Conservation (phyloP, 163 green algal species). For the Smithsoniella earleae region DNA sequence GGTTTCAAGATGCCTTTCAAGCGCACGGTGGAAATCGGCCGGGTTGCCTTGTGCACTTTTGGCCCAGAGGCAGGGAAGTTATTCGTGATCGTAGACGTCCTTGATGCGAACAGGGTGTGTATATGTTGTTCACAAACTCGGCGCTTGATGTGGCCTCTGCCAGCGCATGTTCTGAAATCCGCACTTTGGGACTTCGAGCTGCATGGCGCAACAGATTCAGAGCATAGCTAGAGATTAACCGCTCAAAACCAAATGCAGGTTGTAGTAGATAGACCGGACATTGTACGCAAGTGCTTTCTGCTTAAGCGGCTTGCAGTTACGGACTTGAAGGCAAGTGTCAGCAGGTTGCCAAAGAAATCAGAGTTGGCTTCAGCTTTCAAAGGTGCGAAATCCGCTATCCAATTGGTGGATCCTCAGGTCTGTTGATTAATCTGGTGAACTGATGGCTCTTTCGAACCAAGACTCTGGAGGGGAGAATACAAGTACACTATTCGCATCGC, state of each 20-base stretch:
- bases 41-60: conserved; percentile 88
- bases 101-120: conserved; percentile 90
- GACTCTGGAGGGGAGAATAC: too few relatives aligned
- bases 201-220: background rate
- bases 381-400: conserved; percentile 21
- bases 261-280: conserved; percentile 79
- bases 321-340: conserved; percentile 86
- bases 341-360: conserved; percentile 77
- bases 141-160: conserved; percentile 8
- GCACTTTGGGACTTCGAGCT: too few relatives aligned
- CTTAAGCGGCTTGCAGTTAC: conserved; percentile 93
- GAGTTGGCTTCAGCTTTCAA: conserved; percentile 67
- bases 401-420: background rate
- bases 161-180: background rate
- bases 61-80: conserved; percentile 90
- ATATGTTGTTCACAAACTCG: background rate
- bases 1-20: conserved; percentile 68
- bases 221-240: background rate
- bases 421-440: background rate
- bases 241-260: conserved; percentile 50
- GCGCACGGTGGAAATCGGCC: conserved; percentile 87
- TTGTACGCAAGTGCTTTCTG: conserved; percentile 58
- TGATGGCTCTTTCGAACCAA: too few relatives aligned
- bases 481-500: too few relatives aligned
- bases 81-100: conserved; percentile 88